Evolutionary conservation across 768 basidiomycete species (phyloP).

Genomic region (Boletus huronensis): DNA sequence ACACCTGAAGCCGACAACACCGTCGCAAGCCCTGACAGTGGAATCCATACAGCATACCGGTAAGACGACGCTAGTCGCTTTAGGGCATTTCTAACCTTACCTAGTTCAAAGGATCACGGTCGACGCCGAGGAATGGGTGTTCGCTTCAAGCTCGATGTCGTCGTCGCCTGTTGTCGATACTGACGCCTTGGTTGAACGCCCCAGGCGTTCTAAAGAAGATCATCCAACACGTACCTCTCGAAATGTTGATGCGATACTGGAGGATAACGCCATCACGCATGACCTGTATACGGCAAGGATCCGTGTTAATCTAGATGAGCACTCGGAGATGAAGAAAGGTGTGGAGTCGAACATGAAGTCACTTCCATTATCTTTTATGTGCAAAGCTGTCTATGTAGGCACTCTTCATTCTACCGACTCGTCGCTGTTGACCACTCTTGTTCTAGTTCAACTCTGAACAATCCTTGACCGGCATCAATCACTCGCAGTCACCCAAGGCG

Average conservation of each 20-base stretch:
- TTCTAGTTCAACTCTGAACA: constrained; percentile 13
- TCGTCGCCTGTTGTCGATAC: not conserved
- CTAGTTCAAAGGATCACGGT: constrained; percentile 11
- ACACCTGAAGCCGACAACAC: not conserved
- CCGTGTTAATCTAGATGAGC: not conserved
- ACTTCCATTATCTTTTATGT: constrained; percentile 5
- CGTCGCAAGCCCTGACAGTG: not conserved
- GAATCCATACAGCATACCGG: constrained; percentile 8
- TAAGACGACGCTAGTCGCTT: not conserved
- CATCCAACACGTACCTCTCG: not conserved
- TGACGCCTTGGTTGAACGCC: not conserved
- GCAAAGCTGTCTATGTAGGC: constrained; percentile 9
- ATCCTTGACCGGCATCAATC: not conserved
- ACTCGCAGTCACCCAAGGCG: not conserved
- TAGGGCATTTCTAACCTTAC: not conserved
- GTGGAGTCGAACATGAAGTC: constrained; percentile 9
- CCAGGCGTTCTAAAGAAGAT: not conserved
- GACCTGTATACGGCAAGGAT: constrained; percentile 11
- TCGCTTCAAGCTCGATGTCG: not conserved
- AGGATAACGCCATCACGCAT: constrained; percentile 2
- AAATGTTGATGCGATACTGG: not conserved
- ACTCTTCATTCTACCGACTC: not conserved
- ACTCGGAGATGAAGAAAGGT: constrained; percentile 8
- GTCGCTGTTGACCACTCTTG: not conserved
- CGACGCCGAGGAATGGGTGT: not conserved